Evolutionary conservation across 331 rosid species (phyloP).

Genomic region (Quercus lobata): DNA sequence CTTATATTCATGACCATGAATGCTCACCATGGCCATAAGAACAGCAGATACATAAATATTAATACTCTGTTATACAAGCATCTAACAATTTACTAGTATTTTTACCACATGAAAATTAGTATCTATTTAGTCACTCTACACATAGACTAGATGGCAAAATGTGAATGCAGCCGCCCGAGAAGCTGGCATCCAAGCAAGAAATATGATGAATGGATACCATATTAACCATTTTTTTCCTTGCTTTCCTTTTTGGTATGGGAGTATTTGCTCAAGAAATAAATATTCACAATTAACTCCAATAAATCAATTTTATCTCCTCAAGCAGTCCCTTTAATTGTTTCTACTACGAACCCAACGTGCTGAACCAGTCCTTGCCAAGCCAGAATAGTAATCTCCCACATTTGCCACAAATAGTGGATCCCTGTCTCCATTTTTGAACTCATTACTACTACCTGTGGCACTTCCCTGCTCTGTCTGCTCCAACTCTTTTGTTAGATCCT

Average conservation of each 20-base stretch:
- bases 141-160: neutral
- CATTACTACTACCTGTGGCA: conserved; percentile 24
- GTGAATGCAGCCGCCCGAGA: neutral
- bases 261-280: neutral
- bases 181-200: neutral
- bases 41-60: neutral
- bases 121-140: conserved; percentile 20
- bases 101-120: neutral
- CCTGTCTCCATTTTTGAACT: conserved; percentile 54
- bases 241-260: neutral
- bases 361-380: conserved; percentile 58
- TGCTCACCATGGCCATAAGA: neutral
- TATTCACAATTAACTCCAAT: conserved; percentile 22
- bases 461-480: conserved; percentile 69
- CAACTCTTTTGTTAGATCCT: conserved; percentile 74
- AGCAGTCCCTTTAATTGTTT: conserved; percentile 35
- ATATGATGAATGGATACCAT: neutral
- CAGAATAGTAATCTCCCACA: conserved; percentile 82
- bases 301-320: neutral
- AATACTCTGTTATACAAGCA: neutral
- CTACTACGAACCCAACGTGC: conserved; percentile 63
- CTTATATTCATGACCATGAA: neutral
- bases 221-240: neutral
- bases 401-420: conserved; percentile 96
- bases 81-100: neutral